A percentile compares a stretch with the other conserved stretches of the same genome.
phyloP scores from a whole-genome alignment of 495 filamentous ascomycete species.

The Pseudotulostoma volvatum region DNA sequence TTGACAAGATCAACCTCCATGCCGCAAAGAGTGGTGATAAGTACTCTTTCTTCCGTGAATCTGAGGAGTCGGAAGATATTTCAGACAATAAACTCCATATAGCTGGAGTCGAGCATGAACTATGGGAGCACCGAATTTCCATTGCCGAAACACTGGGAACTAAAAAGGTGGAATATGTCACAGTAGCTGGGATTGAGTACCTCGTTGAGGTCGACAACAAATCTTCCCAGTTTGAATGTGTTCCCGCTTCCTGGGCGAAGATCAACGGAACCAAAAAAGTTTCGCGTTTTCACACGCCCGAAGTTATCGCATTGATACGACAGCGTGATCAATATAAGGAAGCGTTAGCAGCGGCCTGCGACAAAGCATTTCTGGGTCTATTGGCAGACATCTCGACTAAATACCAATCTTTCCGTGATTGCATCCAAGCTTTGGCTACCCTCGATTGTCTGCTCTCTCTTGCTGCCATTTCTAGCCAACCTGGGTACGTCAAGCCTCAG shows the following conservation, averaged over 20 bases:
- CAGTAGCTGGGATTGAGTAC: slow-evolving; percentile 81
- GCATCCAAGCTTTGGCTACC: slow-evolving; percentile 67
- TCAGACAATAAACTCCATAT: slow-evolving; percentile 83
- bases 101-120: slow-evolving; percentile 70
- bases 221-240: slow-evolving; percentile 50
- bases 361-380: slow-evolving; percentile 59
- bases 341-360: slow-evolving; percentile 78
- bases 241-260: slow-evolving; percentile 89
- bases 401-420: slow-evolving; percentile 82
- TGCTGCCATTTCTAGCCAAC: slow-evolving; percentile 64
- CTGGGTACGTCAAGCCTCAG: slow-evolving; percentile 77
- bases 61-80: slow-evolving; percentile 72
- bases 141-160: slow-evolving; percentile 55
- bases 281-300: slow-evolving; percentile 86
- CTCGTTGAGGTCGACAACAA: slow-evolving; percentile 79
- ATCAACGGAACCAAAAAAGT: slow-evolving; percentile 87
- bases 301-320: slow-evolving; percentile 63
- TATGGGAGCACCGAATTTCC: slow-evolving; percentile 55
- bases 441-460: slow-evolving; percentile 86
- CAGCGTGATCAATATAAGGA: slow-evolving; percentile 95
- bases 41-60: slow-evolving; percentile 80
- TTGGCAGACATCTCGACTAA: slow-evolving; percentile 56
- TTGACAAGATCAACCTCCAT: slow-evolving; percentile 73
- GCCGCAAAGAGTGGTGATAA: slow-evolving; percentile 82
- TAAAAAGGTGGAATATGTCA: slow-evolving; percentile 57